Base-by-base conservation (phyloP, 371 early-diverging fungal genomes). In the Choanephora cucurbitarum region DNA sequence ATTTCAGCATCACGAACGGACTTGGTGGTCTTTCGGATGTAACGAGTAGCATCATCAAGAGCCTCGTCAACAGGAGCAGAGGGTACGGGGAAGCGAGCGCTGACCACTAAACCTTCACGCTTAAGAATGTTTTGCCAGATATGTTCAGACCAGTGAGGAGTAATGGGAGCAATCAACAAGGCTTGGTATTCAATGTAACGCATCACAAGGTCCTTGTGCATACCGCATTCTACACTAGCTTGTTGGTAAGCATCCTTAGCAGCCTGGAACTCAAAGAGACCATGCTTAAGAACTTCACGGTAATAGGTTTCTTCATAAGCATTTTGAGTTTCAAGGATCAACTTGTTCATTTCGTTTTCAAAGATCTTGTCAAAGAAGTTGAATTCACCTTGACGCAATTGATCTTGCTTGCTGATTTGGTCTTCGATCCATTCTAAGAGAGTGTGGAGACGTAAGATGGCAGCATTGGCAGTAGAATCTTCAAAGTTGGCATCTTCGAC, bases 401-500 rank as follows among this genome's bases (percentile, higher is more conserved):
- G 45, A 55, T 63, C 69, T 42, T 61, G 51, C 44, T 67, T 70
- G 50, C 56, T 49, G 40, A 67, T 55, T 56, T 73, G 81, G 23
- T 72, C 95, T 64, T 92, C 88, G 52, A 87, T 83, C 92, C 93
- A 96, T 72, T 99, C 98, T 52, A 89, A 75, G 55, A 98, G 85
- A 21, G 91, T 97, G 77, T 80, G 91, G 40, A 99, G 78, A 70
- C 95, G 91, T 59, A 99, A 85, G 55, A 99, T 95, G 50, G 94
- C 95, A 43, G 96, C 90, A 70, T 99, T 96, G 56, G 99, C 99
- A n/a, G 93, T 95, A 17, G 87, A 70, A 65, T 96, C 94, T 64
- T 94, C 88, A 82, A 99, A 99, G 87, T 99, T 99, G 69, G 99
- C 99, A 84, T 99, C 99, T 70, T 99, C 99, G 48, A 95, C 86